Evolutionary conservation across 805 yeast genomes (phyloP).

Genomic region (Spencermartinsiella europaea): DNA sequence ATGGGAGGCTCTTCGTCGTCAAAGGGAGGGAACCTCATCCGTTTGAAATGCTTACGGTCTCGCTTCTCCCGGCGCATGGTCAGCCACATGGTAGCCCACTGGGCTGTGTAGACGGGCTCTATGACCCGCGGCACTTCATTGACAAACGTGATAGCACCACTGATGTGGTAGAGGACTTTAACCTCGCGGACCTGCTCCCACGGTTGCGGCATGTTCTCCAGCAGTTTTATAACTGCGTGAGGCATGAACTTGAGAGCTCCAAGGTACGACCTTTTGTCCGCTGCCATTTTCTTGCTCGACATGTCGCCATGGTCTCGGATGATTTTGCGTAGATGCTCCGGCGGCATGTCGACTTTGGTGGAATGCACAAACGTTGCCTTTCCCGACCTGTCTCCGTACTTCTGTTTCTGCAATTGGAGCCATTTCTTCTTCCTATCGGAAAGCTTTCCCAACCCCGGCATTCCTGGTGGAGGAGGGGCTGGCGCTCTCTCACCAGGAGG

Average conservation of each 20-base stretch:
- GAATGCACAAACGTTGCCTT: constrained; percentile 46
- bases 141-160: constrained; percentile 95
- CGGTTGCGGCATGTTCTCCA: constrained; percentile 98
- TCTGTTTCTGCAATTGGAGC: constrained; percentile 56
- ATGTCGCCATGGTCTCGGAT: constrained; percentile 81
- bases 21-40: constrained; percentile 92
- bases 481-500: constrained; percentile 16
- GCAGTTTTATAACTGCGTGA: constrained; percentile 80
- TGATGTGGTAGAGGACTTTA: constrained; percentile 77
- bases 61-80: constrained; percentile 93
- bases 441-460: constrained; percentile 28
- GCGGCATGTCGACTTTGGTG: constrained; percentile 81
- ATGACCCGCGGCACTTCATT: constrained; percentile 88
- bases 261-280: constrained; percentile 79
- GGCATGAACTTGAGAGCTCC: constrained; percentile 95
- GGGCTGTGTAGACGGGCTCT: constrained; percentile 86
- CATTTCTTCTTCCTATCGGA: constrained; percentile 49
- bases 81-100: constrained; percentile 92
- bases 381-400: constrained; percentile 40
- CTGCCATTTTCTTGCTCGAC: constrained; percentile 68
- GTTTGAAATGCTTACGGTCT: constrained; percentile 80
- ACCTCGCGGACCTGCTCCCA: constrained; percentile 91
- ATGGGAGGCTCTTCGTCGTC: constrained; percentile 97
- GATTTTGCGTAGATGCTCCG: constrained; percentile 84
- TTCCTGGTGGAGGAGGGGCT: constrained; percentile 15